A percentile compares a stretch with the other conserved stretches of the same genome.
Conservation (phyloP, 1,284 basidiomycete species). For the Meripilus lineatus region DNA sequence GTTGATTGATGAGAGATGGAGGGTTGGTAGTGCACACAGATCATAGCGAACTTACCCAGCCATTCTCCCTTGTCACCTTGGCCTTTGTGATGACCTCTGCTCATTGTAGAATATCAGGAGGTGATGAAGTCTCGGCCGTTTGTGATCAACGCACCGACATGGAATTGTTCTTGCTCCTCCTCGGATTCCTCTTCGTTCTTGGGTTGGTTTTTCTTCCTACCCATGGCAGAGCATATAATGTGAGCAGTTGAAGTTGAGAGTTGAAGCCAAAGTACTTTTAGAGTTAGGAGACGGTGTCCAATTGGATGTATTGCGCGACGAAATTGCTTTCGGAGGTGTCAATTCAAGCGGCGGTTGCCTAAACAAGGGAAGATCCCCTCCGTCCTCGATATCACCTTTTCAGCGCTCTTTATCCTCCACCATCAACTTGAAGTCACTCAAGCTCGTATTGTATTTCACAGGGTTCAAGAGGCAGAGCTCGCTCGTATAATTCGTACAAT, state of each 20-base stretch:
- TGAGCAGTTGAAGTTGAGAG: no score
- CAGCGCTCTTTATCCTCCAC: no score
- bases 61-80: constrained; percentile 39
- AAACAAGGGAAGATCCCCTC: no score
- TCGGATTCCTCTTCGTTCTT: constrained; percentile 7
- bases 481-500: constrained; percentile 18
- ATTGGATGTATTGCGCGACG: no score
- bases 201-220: not conserved
- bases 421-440: no score
- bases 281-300: no score
- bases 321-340: no score
- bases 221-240: not conserved
- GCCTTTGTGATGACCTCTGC: constrained; percentile 52
- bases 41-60: constrained; percentile 31
- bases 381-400: no score
- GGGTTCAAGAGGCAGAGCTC: no score
- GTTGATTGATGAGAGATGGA: not conserved
- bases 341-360: no score
- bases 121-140: not conserved
- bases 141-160: constrained; percentile 40
- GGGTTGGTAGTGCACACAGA: not conserved
- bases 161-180: constrained; percentile 37
- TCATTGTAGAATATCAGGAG: not conserved
- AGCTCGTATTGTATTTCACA: no score
- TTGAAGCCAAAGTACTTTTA: no score